A percentile compares a stretch with the other conserved stretches of the same genome.
phyloP scores from a whole-genome alignment of 1,284 basidiomycete species.

The Coniferiporia sulphurascens region DNA sequence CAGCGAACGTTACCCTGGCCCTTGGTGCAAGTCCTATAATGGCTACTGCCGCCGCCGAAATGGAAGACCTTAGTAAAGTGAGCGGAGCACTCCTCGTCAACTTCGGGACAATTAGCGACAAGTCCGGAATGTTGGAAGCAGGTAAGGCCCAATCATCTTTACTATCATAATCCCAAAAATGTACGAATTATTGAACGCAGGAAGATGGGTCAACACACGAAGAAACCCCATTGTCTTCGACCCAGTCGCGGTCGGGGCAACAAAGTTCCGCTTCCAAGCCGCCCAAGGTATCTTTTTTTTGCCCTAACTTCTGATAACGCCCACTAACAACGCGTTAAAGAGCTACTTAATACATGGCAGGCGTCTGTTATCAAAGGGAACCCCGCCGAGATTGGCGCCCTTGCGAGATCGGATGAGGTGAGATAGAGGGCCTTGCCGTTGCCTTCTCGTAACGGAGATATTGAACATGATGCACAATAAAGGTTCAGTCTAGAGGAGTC shows the following conservation, averaged over 20 bases:
- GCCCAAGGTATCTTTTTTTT: constrained; percentile 39
- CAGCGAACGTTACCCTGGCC: constrained; percentile 88
- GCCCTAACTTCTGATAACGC: constrained; percentile 1
- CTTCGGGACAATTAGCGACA: constrained; percentile 81
- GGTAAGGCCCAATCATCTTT: constrained; percentile 36
- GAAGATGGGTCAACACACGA: constrained; percentile 61
- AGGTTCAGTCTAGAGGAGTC: constrained; percentile 83
- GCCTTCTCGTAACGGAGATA: neutral
- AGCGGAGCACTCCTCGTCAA: constrained; percentile 80
- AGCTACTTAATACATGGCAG: constrained; percentile 82
- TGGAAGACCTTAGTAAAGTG: constrained; percentile 70
- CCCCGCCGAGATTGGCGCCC: constrained; percentile 81
- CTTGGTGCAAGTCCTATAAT: constrained; percentile 92
- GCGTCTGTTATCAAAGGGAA: constrained; percentile 95
- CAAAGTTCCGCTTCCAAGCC: constrained; percentile 59
- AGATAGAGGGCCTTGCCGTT: constrained; percentile 8
- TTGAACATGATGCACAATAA: constrained; percentile 4
- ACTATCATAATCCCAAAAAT: neutral
- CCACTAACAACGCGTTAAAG: constrained; percentile 30
- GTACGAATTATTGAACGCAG: constrained; percentile 26
- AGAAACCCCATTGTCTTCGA: constrained; percentile 87
- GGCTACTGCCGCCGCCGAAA: constrained; percentile 81
- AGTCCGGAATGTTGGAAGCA: constrained; percentile 79
- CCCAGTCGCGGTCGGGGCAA: constrained; percentile 91
- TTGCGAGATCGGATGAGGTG: constrained; percentile 75